These are phyloP conservation scores for Penicillium vulpinum DNA, from an alignment of 2,329 filamentous ascomycete species.

Conservation along the genomic window DNA sequence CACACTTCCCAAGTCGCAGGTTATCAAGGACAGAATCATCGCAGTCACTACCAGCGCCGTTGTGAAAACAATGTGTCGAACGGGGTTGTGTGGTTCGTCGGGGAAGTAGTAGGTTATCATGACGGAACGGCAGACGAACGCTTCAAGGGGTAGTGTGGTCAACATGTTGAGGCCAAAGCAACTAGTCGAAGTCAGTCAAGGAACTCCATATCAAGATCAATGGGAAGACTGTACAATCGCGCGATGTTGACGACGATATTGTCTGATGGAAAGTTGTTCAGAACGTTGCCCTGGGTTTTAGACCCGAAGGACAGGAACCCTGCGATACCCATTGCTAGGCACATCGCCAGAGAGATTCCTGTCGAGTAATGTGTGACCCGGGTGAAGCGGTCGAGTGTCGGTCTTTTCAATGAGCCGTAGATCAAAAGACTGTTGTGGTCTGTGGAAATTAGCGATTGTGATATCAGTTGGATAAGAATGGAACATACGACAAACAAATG, in stretches of 20 bases:
- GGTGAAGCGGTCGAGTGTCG: constrained; percentile 92
- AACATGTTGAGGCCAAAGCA: constrained; percentile 99
- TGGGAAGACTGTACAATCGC: constrained; percentile 58
- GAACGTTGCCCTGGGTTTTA: constrained; percentile 87
- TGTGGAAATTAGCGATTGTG: constrained; percentile 30
- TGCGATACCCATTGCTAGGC: constrained; percentile 79
- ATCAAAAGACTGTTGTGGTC: constrained; percentile 97
- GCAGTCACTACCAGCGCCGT: constrained; percentile 77
- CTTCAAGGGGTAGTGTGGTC: constrained; percentile 91
- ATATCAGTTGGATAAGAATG: not conserved
- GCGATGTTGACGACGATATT: constrained; percentile 95
- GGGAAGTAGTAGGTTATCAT: constrained; percentile 84
- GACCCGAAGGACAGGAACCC: constrained; percentile 94
- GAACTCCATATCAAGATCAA: not conserved
- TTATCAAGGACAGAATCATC: constrained; percentile 75
- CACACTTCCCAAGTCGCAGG: constrained; percentile 89
- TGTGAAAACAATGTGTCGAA: constrained; percentile 83
- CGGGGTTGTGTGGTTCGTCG: constrained; percentile 73
- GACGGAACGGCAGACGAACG: constrained; percentile 95
- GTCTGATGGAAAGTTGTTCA: constrained; percentile 93
- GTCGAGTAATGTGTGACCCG: constrained; percentile 94
- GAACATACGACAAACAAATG: constrained; percentile 65
- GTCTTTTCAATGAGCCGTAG: constrained; percentile 90
- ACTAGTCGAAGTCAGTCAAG: constrained; percentile 35
- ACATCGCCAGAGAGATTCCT: constrained; percentile 84